Conservation (phyloP, 2,329 filamentous ascomycete species). For the Capronia epimyces region DNA sequence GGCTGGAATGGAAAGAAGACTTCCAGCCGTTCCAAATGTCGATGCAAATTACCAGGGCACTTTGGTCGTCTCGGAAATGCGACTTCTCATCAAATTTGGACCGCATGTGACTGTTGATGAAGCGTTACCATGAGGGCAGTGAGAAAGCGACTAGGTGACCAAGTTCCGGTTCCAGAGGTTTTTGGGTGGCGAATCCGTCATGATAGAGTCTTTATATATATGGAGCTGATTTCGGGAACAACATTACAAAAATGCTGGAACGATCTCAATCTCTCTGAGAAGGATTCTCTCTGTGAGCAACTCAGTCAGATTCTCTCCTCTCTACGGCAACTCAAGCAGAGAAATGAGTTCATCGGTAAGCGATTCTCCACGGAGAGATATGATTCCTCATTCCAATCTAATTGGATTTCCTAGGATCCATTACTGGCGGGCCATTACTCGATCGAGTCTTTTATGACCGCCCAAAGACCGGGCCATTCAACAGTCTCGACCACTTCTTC, state of each 20-base stretch:
- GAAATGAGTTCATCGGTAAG: conserved; percentile 2
- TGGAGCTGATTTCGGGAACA: conserved; percentile 32
- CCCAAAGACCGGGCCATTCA: conserved; percentile 6
- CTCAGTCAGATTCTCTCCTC: not conserved
- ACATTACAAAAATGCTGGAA: conserved; percentile 32
- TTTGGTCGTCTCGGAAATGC: not conserved
- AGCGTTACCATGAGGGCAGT: not conserved
- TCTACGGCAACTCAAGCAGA: not conserved
- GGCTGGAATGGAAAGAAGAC: too few relatives aligned
- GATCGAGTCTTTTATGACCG: conserved; percentile 7
- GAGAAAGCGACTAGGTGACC: not conserved
- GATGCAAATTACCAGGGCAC: too few relatives aligned
- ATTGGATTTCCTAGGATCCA: conserved; percentile 1
- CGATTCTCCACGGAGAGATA: too few relatives aligned
- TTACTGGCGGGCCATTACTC: conserved; percentile 3
- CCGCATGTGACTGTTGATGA: not conserved
- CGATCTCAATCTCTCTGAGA: conserved; percentile 13
- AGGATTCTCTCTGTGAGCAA: conserved; percentile 1
- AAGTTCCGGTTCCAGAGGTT: conserved; percentile 36
- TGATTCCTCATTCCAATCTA: not conserved
- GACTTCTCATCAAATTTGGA: conserved; percentile 5
- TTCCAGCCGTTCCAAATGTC: too few relatives aligned
- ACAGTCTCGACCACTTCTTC: conserved; percentile 1
- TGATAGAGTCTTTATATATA: conserved; percentile 32
- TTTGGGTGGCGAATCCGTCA: conserved; percentile 34